A percentile compares a stretch with the other conserved stretches of the same genome.
These are phyloP conservation scores for Trypanosoma melophagium DNA, from an alignment of 208 protist species.

Conservation along the genomic window DNA sequence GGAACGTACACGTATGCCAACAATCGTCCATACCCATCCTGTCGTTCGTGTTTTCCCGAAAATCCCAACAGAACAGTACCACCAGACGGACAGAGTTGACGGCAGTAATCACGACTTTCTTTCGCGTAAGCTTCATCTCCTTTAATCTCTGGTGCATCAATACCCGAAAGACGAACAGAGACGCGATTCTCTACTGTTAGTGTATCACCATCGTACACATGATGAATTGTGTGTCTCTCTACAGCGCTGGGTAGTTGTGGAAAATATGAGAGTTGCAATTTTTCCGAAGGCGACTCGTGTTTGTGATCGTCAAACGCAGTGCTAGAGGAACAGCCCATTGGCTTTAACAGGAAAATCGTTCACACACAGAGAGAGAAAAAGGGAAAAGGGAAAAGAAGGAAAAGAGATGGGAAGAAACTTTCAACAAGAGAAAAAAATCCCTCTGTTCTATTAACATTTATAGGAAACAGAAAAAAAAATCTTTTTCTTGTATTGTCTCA, in stretches of 20 bases:
- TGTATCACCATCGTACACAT: conserved; percentile 70
- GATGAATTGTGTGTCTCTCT: neutral
- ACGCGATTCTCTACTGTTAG: conserved; percentile 47
- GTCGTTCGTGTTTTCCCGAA: conserved; percentile 13
- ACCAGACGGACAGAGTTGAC: conserved; percentile 33
- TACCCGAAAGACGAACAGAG: conserved; percentile 51
- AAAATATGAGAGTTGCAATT: neutral
- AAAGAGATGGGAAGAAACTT: too few relatives aligned
- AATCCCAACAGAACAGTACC: conserved; percentile 35
- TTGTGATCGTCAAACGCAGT: too few relatives aligned
- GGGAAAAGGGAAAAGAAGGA: too few relatives aligned
- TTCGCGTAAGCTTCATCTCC: conserved; percentile 48
- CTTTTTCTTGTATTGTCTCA: too few relatives aligned
- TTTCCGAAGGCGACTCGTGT: neutral
- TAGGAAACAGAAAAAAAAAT: too few relatives aligned
- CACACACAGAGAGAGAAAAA: too few relatives aligned
- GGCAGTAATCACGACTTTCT: conserved; percentile 46
- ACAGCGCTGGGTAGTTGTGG: neutral
- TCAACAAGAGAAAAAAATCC: too few relatives aligned
- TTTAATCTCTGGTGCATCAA: conserved; percentile 54
- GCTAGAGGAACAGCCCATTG: too few relatives aligned
- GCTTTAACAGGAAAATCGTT: too few relatives aligned
- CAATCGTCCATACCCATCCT: conserved; percentile 44
- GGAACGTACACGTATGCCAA: conserved; percentile 47
- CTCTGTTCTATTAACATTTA: too few relatives aligned